phyloP scores from a whole-genome alignment of 768 basidiomycete genomes.

The Punctularia strigosozonata region DNA sequence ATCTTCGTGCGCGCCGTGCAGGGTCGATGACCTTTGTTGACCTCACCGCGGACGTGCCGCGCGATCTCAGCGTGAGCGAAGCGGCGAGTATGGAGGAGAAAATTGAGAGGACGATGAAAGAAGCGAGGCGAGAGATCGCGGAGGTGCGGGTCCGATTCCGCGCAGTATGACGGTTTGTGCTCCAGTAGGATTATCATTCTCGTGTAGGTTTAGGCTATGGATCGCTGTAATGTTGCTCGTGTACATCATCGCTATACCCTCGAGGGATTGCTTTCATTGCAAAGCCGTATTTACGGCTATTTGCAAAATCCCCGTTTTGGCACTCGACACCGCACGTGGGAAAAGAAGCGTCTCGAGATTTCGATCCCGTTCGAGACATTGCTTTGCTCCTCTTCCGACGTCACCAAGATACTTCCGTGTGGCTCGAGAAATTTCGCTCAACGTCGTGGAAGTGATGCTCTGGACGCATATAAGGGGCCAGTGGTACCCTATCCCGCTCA shows the following conservation, averaged over 20 bases:
- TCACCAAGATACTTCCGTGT: neutral
- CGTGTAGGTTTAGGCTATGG: no score
- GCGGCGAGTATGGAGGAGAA: slow-evolving; percentile 47
- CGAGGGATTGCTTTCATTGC: no score
- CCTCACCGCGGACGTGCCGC: slow-evolving; percentile 61
- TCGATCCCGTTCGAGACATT: neutral
- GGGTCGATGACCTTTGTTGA: slow-evolving; percentile 81
- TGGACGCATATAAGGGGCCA: neutral
- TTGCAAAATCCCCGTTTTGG: neutral
- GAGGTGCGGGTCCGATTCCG: slow-evolving; percentile 63
- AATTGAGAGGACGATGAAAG: slow-evolving; percentile 44
- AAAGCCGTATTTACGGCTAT: neutral
- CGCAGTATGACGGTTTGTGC: no score
- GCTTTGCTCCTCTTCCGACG: neutral
- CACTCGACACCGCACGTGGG: neutral
- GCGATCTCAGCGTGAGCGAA: slow-evolving; percentile 41
- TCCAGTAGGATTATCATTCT: no score
- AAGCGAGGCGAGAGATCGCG: slow-evolving; percentile 49
- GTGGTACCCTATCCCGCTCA: neutral
- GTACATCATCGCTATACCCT: no score
- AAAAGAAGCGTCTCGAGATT: neutral
- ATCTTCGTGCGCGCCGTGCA: slow-evolving; percentile 63
- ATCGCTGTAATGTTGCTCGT: no score
- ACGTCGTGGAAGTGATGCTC: neutral
- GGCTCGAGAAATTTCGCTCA: neutral